Percentiles rank a stretch among this genome's conserved stretches.
phyloP scores from a whole-genome alignment of 306 rosid genomes.

The Fragaria iinumae region DNA sequence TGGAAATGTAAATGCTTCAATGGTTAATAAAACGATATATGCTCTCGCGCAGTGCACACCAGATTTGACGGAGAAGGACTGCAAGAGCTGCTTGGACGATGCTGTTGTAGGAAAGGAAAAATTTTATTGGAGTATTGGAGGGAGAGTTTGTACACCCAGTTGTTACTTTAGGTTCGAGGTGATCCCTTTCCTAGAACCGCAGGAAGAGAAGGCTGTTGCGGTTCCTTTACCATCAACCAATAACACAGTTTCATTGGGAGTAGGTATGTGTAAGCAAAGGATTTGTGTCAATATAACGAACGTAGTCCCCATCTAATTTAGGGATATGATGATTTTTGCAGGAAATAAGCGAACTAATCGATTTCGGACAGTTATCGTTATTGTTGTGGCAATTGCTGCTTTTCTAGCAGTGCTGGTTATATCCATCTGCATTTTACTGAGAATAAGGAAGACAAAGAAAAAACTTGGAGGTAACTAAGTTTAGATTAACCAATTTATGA shows the following conservation, averaged over 20 bases:
- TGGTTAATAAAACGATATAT: slow-evolving; percentile 1
- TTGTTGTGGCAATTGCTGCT: not conserved
- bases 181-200: not conserved
- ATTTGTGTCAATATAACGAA: not conserved
- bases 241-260: not conserved
- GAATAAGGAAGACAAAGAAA: slow-evolving; percentile 4
- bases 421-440: slow-evolving; percentile 3
- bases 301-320: not conserved
- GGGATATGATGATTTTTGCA: not conserved
- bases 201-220: not conserved
- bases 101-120: not conserved
- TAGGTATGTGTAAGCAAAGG: not conserved
- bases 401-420: not conserved
- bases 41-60: slow-evolving; percentile 22
- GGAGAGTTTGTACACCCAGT: slow-evolving; percentile 8
- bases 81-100: not conserved
- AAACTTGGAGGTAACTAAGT: slow-evolving; percentile 9
- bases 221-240: not conserved
- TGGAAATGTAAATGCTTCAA: not conserved
- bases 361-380: not conserved
- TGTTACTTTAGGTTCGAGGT: slow-evolving; percentile 22
- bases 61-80: not conserved
- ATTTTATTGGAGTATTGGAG: not conserved
- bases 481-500: not conserved
- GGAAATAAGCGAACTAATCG: not conserved